A percentile compares a stretch with the other conserved stretches of the same genome.
Conservation (phyloP, 2,329 filamentous ascomycete species). For the Trichoderma simmonsii region DNA sequence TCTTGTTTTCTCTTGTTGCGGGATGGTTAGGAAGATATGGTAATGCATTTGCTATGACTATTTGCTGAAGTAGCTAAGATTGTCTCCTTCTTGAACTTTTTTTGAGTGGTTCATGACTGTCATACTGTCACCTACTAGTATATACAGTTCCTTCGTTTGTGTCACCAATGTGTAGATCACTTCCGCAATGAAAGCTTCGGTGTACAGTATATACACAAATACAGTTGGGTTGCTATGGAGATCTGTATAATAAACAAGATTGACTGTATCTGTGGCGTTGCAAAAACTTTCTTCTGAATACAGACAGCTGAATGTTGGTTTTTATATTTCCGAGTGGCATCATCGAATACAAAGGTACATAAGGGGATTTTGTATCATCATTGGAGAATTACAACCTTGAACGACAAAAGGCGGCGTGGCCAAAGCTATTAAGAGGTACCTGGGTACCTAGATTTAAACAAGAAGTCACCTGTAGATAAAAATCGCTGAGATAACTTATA, state of each 20-base stretch:
- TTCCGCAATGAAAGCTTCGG: neutral
- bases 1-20: slow-evolving; percentile 30
- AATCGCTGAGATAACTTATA: neutral
- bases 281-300: neutral
- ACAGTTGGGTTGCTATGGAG: neutral
- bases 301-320: neutral
- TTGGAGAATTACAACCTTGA: neutral
- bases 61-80: slow-evolving; percentile 16
- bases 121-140: too few relatives aligned
- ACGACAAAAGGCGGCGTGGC: neutral
- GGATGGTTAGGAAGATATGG: slow-evolving; percentile 30
- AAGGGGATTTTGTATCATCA: neutral
- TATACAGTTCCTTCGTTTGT: neutral
- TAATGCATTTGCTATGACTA: slow-evolving; percentile 20
- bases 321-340: neutral
- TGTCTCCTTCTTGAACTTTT: neutral
- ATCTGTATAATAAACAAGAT: neutral
- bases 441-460: neutral
- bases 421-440: neutral
- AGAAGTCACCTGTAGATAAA: neutral
- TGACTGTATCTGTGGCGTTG: neutral
- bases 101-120: neutral
- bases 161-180: neutral
- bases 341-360: neutral
- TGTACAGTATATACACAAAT: neutral